Conservation (phyloP, 257 asterid species). For the Nicotiana otophora region DNA sequence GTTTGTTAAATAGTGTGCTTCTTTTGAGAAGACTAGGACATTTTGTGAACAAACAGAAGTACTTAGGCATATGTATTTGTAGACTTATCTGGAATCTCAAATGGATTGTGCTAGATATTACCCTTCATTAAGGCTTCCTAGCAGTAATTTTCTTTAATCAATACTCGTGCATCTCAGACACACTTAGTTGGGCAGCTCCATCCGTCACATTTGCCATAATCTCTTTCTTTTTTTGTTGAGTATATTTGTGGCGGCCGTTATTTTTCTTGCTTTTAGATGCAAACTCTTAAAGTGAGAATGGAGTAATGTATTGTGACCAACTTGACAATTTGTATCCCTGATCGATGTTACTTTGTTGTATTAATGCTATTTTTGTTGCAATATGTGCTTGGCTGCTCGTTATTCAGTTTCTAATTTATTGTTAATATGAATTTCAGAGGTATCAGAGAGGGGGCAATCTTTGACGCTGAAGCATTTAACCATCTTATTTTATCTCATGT, state of each 20-base stretch:
- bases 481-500: constrained; percentile 37
- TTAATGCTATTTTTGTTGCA: not conserved
- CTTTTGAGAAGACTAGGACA: not conserved
- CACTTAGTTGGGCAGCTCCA: not conserved
- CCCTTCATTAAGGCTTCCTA: not conserved
- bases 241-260: not conserved
- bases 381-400: not conserved
- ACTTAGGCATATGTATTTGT: not conserved
- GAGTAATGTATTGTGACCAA: not conserved
- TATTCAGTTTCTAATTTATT: not conserved
- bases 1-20: not conserved
- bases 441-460: constrained; percentile 33
- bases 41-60: not conserved
- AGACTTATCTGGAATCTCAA: not conserved
- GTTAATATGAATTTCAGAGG: constrained; percentile 39
- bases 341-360: not conserved
- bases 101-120: not conserved
- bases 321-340: not conserved
- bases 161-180: not conserved
- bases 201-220: not conserved
- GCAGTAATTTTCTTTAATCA: not conserved
- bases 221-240: not conserved
- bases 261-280: not conserved
- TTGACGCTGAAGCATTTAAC: constrained; percentile 35
- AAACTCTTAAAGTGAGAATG: not conserved